These are phyloP conservation scores for Phalaenopsis hybrid DNA, from an alignment of 116 monocot genomes.

Conservation along the genomic window DNA sequence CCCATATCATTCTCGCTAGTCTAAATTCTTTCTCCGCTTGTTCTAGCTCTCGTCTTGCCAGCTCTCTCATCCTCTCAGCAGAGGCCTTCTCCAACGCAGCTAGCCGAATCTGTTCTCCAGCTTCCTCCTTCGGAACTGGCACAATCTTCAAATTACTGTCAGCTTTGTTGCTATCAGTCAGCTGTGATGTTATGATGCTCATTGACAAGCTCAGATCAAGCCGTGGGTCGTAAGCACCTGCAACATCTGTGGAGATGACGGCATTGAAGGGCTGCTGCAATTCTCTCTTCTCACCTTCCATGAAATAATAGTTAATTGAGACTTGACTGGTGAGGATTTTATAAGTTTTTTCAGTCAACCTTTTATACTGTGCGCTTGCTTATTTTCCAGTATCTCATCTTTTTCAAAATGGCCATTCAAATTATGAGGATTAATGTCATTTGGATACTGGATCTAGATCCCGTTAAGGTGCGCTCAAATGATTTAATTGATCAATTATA, in stretches of 20 bases:
- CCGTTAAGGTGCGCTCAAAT: not conserved
- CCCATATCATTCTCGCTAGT: slow-evolving; percentile 53
- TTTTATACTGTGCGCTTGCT: too few species aligned
- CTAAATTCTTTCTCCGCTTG: slow-evolving; percentile 59
- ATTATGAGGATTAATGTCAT: not conserved
- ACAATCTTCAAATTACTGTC: slow-evolving; percentile 13
- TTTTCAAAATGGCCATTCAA: not conserved
- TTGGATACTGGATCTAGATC: too few species aligned
- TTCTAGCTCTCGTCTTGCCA: slow-evolving; percentile 54
- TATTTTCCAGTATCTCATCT: too few species aligned
- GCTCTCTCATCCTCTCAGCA: slow-evolving; percentile 53
- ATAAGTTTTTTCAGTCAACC: not conserved
- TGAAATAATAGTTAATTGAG: not conserved
- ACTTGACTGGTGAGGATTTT: not conserved
- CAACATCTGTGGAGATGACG: too few species aligned
- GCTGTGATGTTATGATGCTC: slow-evolving; percentile 14
- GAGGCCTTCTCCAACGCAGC: slow-evolving; percentile 48
- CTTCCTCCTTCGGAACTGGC: slow-evolving; percentile 36
- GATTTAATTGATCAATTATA: not conserved
- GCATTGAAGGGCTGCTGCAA: slow-evolving; percentile 25
- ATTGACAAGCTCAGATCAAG: slow-evolving; percentile 61
- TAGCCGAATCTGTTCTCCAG: slow-evolving; percentile 45
- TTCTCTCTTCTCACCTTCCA: slow-evolving; percentile 38
- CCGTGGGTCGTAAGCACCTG: not conserved
- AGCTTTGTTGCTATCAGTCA: slow-evolving; percentile 7